Evolutionary conservation across 805 yeast genomes (phyloP), one percentile per base, ranked within the genome.

Genomic region (Sugiyamaella marilandica): DNA sequence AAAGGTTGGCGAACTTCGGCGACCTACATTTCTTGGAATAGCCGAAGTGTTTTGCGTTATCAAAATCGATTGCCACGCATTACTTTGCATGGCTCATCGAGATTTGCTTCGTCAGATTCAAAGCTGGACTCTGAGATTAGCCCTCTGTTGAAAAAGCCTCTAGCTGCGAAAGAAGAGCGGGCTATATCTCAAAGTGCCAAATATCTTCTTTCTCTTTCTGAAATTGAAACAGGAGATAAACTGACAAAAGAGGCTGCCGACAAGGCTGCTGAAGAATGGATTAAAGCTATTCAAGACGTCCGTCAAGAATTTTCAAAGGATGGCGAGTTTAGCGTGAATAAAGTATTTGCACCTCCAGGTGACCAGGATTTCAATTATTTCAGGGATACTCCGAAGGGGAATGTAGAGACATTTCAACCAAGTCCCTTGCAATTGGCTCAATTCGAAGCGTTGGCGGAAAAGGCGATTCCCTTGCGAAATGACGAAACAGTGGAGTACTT

Each of bases 401-500:
- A 35, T 45, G 1, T 43, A 10, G 37, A 47, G 26, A 39, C 55
- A 47, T 45, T 51, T 41, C 14, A 56, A 19, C 91, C 95, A 36
- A 72, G 85, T 2, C 77, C 72, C 34, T 83, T 79, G 60, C 97
- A 91, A 68, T 50, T 79, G 21, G 76, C 72, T 4, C 82, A 88
- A 66, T 74, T 74, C 43, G 80, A 76, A 52, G 67, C 65, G 10
- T 70, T 84, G 48, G 71, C 76, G 54, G 73, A 68, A 39, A 71
- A 73, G 55, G 78, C 80, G 10, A 71, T 88, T 31, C 95, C 96
- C 26, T 63, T 73, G 26, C 74, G 76, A 58, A 70, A 72, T 44
- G 94, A 89, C 61, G 85, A 87, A n/a, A 79, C 83, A 18, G 74
- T 91, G 47, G 83, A 83, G 47, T 84, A 86, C 61, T 80, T 94